Evolutionary conservation across 2,329 filamentous ascomycete species (phyloP), one percentile per base, ranked within the genome.

Genomic region (Tympanopsis confertula): DNA sequence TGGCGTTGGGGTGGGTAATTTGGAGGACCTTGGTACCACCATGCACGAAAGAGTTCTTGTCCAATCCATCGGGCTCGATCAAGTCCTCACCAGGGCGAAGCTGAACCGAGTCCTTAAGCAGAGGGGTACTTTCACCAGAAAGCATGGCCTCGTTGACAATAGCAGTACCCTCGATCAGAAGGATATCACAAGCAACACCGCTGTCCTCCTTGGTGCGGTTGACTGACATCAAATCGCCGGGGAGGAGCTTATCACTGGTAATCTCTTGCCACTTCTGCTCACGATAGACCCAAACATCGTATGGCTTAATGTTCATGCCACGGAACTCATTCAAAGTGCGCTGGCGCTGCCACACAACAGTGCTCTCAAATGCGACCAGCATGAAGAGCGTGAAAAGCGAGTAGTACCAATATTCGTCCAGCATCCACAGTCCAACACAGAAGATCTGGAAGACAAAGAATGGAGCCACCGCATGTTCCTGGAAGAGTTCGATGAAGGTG

Each of bases 341-440:
- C 71, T 98, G 91, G 43, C 91, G 80, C 65, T 98, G 91, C 93
- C 91, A 98, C 13, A 98, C 93, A 26, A 98, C 93, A 2, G 91
- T 98, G 58, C 88, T 95, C 66, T 98, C 91, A 50, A 98, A 98
- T 41, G 78, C 81, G 47, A 98, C 86, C 39, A 98, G 76, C 93
- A 98, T 98, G 66, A 96, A 88, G 17, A 98, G 78, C 1, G 93
- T 98, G 62, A 98, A 98, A 15, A 98, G 75, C 43, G 91, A 96
- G 65, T 98, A 98, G 68, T 98, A 98, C 91, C 93, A 98, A 65
- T 96, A 98, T 63, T 98, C 93, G 55, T 98, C 91, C 55, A 98
- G 67, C 79, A 96, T 86, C 91, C 91, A 98, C 43, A 98, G 67
- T 13, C 91, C 93, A 41, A 98, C 91, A 51, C 93, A 98, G 68